These are phyloP conservation scores for Fusarium euwallaceae DNA, from an alignment of 2,329 filamentous ascomycete genomes.

Conservation along the genomic window DNA sequence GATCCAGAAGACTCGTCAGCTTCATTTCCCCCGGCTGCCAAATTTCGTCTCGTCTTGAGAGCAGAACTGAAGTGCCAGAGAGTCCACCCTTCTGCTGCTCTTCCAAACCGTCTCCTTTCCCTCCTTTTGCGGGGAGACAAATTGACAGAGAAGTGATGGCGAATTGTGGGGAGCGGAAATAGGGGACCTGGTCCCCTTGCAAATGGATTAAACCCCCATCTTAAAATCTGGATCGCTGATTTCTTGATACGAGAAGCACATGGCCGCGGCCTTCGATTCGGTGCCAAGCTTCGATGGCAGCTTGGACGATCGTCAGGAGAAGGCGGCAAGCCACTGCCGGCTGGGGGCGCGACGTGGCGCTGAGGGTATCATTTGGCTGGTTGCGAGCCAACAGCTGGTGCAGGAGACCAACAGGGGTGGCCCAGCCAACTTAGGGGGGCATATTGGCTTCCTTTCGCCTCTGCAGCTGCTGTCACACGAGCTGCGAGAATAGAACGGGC, in stretches of 20 bases:
- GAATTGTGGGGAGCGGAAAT: conserved; percentile 16
- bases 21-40: conserved; percentile 38
- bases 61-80: not conserved
- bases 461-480: conserved; percentile 20
- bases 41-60: conserved; percentile 2
- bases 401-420: conserved; percentile 24
- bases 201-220: conserved; percentile 4
- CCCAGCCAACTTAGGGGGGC: not conserved
- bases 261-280: conserved; percentile 19
- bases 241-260: conserved; percentile 29
- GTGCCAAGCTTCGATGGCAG: conserved; percentile 36
- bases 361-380: conserved; percentile 18
- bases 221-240: conserved; percentile 16
- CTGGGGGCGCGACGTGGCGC: conserved; percentile 29
- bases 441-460: conserved; percentile 2
- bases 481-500: not conserved
- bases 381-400: conserved; percentile 17
- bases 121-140: conserved; percentile 40
- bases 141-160: not conserved
- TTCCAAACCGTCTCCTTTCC: conserved; percentile 1
- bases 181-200: conserved; percentile 11
- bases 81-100: not conserved
- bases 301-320: conserved; percentile 44
- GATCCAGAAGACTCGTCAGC: conserved; percentile 30
- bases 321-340: conserved; percentile 39